Conservation (phyloP, 345 rosid genomes). For the Salix brachista region DNA sequence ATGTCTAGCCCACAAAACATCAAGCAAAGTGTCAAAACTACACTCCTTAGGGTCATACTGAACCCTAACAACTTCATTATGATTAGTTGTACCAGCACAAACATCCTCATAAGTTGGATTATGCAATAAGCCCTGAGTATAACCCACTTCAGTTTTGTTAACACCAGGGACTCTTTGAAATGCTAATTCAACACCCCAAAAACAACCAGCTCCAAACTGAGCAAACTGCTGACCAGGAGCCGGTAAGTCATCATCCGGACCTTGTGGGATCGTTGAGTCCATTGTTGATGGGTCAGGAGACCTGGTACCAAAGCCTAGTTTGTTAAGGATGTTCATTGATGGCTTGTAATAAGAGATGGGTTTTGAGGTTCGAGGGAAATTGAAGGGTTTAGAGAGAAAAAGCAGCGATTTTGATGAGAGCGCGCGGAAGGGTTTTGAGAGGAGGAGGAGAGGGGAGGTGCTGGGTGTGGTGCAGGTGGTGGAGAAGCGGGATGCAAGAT, state of each 20-base stretch:
- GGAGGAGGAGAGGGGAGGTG: constrained; percentile 11
- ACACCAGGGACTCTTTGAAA: constrained; percentile 85
- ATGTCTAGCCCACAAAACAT: constrained; percentile 79
- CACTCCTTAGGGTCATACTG: constrained; percentile 84
- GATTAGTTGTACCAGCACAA: constrained; percentile 66
- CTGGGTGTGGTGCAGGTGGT: not conserved
- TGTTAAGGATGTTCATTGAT: constrained; percentile 85
- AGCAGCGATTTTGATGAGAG: constrained; percentile 4
- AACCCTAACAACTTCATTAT: constrained; percentile 77
- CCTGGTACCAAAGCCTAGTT: constrained; percentile 63
- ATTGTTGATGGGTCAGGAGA: constrained; percentile 40
- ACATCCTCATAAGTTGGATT: constrained; percentile 78
- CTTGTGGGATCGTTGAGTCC: constrained; percentile 67
- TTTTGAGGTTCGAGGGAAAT: constrained; percentile 8
- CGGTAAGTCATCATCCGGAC: constrained; percentile 67
- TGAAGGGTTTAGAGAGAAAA: constrained; percentile 9
- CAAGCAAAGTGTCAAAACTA: constrained; percentile 60
- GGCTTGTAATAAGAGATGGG: constrained; percentile 26
- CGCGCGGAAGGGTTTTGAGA: constrained; percentile 7
- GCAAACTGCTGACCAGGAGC: constrained; percentile 69
- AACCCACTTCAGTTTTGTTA: constrained; percentile 82
- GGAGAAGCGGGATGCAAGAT: not conserved
- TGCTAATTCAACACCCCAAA: constrained; percentile 92
- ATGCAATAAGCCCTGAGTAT: constrained; percentile 53
- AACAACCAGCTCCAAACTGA: constrained; percentile 94